Evolutionary conservation across 352 stramenopile genomes (phyloP).

Genomic region (Globisporangium paddicum): DNA sequence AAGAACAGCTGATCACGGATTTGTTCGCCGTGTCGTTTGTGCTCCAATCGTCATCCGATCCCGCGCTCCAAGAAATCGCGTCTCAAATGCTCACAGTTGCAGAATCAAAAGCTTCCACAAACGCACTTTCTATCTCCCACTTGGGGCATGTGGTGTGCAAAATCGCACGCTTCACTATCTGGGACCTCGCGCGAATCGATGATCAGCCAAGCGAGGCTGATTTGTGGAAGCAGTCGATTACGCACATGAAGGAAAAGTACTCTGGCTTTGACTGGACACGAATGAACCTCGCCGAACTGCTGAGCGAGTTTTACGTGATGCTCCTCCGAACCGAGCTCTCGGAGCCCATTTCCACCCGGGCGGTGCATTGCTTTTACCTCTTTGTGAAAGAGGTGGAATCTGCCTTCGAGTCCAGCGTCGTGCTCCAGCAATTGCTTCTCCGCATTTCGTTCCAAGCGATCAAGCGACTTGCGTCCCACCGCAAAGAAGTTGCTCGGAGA

Average conservation of each 20-base stretch:
- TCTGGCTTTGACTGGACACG: conserved; percentile 53
- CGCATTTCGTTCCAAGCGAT: conserved; percentile 70
- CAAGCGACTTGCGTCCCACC: conserved; percentile 30
- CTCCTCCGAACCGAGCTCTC: conserved; percentile 35
- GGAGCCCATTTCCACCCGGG: conserved; percentile 36
- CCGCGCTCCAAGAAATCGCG: conserved; percentile 28
- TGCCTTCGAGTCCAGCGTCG: conserved; percentile 25
- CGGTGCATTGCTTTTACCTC: conserved; percentile 59
- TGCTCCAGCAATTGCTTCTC: conserved; percentile 66
- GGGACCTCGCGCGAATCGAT: conserved; percentile 34
- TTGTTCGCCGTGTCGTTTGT: conserved; percentile 71
- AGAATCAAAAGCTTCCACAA: conserved; percentile 35
- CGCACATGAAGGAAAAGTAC: conserved; percentile 64
- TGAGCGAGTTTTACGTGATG: conserved; percentile 58
- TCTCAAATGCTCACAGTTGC: conserved; percentile 40
- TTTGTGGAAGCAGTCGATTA: conserved; percentile 42
- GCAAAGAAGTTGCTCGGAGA: conserved; percentile 23
- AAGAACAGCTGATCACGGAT: conserved; percentile 64
- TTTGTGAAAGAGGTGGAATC: conserved; percentile 50
- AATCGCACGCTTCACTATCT: conserved; percentile 59
- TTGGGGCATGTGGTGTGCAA: conserved; percentile 62
- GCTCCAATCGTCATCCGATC: conserved; percentile 19
- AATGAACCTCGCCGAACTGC: conserved; percentile 57
- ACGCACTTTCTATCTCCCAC: conserved; percentile 43
- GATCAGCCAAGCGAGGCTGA: conserved; percentile 25